These are phyloP conservation scores for Schizochytrium sp. DNA, from an alignment of 108 stramenopile species.

Conservation along the genomic window DNA sequence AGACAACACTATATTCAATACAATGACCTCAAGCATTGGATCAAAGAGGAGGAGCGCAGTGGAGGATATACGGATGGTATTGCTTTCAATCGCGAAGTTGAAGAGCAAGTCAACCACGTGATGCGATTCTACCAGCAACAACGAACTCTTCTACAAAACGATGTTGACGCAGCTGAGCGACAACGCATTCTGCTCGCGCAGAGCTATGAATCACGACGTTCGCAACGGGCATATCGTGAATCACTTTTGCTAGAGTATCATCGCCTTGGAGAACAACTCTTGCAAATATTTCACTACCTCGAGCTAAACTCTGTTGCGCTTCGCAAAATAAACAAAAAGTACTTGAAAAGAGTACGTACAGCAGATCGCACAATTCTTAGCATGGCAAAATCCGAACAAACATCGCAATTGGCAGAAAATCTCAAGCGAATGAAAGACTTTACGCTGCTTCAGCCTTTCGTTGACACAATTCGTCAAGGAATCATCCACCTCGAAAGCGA, in stretches of 20 bases:
- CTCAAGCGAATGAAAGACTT: constrained; percentile 57
- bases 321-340: constrained; percentile 71
- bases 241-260: neutral
- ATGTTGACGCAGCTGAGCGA: constrained; percentile 19
- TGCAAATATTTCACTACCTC: constrained; percentile 20
- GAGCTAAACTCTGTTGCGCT: constrained; percentile 59
- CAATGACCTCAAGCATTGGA: constrained; percentile 47
- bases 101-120: neutral
- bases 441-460: constrained; percentile 66
- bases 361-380: neutral
- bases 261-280: neutral
- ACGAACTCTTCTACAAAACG: neutral
- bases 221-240: constrained; percentile 17
- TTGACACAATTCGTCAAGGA: constrained; percentile 47
- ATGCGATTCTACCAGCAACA: constrained; percentile 17
- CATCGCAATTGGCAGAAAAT: neutral
- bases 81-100: neutral
- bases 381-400: neutral
- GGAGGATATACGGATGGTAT: neutral
- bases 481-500: constrained; percentile 61
- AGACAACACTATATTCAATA: constrained; percentile 51
- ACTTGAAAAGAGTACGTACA: constrained; percentile 64
- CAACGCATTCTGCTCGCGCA: constrained; percentile 18
- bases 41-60: neutral
- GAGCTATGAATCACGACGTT: neutral